phyloP scores from a whole-genome alignment of 1,284 basidiomycete genomes.

The Mycosarcoma maydis region DNA sequence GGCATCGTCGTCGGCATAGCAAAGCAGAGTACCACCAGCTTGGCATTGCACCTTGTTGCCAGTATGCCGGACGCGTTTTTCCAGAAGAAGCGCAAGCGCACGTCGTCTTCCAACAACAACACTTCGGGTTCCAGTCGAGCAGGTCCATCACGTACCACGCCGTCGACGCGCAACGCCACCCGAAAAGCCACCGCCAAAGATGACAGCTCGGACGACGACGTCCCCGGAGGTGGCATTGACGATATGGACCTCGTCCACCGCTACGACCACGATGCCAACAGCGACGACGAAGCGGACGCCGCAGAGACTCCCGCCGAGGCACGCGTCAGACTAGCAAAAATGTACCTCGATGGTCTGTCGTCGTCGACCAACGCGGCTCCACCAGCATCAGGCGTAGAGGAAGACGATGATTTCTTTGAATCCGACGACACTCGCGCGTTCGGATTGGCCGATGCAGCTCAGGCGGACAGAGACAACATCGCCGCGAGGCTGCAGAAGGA shows the following conservation, averaged over 20 bases:
- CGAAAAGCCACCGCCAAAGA: slow-evolving; percentile 8
- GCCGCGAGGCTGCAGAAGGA: slow-evolving; percentile 79
- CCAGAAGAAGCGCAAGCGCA: slow-evolving; percentile 66
- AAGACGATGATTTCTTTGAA: slow-evolving; percentile 49
- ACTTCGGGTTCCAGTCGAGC: slow-evolving; percentile 7
- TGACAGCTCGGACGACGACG: slow-evolving; percentile 29
- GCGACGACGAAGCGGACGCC: slow-evolving; percentile 53
- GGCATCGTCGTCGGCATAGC: no score
- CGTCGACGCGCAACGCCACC: slow-evolving; percentile 8
- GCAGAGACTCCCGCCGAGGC: slow-evolving; percentile 90
- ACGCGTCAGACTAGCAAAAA: slow-evolving; percentile 84
- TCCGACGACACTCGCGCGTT: slow-evolving; percentile 68
- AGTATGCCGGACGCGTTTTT: slow-evolving; percentile 67
- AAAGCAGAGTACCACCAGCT: no score
- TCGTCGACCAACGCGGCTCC: not conserved
- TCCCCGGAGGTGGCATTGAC: slow-evolving; percentile 39
- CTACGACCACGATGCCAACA: slow-evolving; percentile 37
- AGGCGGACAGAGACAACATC: slow-evolving; percentile 90
- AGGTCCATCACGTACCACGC: slow-evolving; percentile 24
- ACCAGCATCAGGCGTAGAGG: not conserved
- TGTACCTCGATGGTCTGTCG: slow-evolving; percentile 83
- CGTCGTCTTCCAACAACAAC: not conserved
- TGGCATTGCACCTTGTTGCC: not conserved
- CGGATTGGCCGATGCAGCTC: slow-evolving; percentile 81
- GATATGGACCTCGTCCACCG: slow-evolving; percentile 59